Percentiles rank a stretch among this genome's conserved stretches.
Conservation (phyloP, 371 early-diverging fungal genomes). For the Pancytospora philotis region DNA sequence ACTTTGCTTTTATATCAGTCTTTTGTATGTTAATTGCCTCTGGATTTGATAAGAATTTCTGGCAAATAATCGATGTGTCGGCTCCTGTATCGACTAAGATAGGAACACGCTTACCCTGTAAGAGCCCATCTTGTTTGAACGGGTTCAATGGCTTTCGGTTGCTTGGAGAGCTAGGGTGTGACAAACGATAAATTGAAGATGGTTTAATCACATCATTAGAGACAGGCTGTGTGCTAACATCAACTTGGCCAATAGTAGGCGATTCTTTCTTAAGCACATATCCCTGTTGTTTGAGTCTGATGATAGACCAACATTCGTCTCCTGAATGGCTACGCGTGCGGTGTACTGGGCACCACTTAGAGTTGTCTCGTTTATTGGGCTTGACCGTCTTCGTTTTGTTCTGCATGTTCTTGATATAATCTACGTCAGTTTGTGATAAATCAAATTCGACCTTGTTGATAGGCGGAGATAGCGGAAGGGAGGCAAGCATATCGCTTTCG, state of each 20-base stretch:
- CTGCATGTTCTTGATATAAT: not conserved
- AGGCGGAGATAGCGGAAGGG: not conserved
- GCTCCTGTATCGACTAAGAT: not conserved
- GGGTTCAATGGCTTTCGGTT: not conserved
- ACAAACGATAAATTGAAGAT: not conserved
- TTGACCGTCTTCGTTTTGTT: not conserved
- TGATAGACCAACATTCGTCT: not conserved
- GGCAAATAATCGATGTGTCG: not conserved
- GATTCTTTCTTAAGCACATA: not conserved
- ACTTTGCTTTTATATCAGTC: conserved; percentile 1
- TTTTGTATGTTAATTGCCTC: not conserved
- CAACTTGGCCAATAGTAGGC: not conserved
- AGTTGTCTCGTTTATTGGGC: not conserved
- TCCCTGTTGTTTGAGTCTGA: not conserved
- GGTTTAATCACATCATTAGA: not conserved
- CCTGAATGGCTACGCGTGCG: not conserved
- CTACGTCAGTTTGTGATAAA: not conserved
- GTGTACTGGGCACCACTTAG: not conserved
- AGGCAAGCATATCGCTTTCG: not conserved
- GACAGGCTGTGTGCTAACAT: not conserved
- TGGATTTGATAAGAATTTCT: not conserved
- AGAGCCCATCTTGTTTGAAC: not conserved
- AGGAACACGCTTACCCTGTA: not conserved
- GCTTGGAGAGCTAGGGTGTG: not conserved
- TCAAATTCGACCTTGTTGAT: not conserved